Evolutionary conservation across 2,329 filamentous ascomycete genomes (phyloP), one percentile per base, ranked within the genome.

Genomic region (Trichoderma asperellum): DNA sequence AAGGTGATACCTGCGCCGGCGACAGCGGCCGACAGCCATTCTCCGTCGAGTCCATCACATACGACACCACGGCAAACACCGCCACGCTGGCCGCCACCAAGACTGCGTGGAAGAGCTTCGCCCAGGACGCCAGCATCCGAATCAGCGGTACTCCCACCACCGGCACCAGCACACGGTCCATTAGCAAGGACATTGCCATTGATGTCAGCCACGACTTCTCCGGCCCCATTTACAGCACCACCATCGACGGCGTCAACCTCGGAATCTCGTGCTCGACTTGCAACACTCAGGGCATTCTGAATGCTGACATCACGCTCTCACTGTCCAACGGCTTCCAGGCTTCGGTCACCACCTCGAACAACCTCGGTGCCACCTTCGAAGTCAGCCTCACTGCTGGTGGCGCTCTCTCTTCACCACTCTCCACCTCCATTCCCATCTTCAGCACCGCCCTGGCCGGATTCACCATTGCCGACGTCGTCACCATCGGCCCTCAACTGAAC

Each of bases 21-120:
- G 52, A 27, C 40, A 64, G 55, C 43, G 60, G 61, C 52, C 68
- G 68, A 18, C 68, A 69, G 68, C 68, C 68, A 18, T 69, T 57
- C 40, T 29, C 53, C 34, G 61, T 69, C 43, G 47, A 69, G 32
- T 65, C 60, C 55, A 60, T 69, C 35, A 14, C 53, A 10, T 69
- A 69, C 61, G 56, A 69, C 29, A 16, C 34, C 16, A 6, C 27
- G 18, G 43, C 68, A 6, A 65, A 57, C 37, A 62, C 60, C 24
- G 68, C 68, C 3, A 35, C 21, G 5, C 11, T 69, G 34, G 61
- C 61, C 2, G 60, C 68, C 1, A 34, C 40, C 11, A 53, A 47
- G 52, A 24, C 61, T 3, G 21, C 27, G 12, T 69, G 68, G 68
- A 56, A 27, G 55, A 56, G 58, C 49, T 69, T 69, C 53, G 55